These are phyloP conservation scores for Trichosporon coremiiforme DNA, from an alignment of 1,284 basidiomycete species.

Conservation along the genomic window DNA sequence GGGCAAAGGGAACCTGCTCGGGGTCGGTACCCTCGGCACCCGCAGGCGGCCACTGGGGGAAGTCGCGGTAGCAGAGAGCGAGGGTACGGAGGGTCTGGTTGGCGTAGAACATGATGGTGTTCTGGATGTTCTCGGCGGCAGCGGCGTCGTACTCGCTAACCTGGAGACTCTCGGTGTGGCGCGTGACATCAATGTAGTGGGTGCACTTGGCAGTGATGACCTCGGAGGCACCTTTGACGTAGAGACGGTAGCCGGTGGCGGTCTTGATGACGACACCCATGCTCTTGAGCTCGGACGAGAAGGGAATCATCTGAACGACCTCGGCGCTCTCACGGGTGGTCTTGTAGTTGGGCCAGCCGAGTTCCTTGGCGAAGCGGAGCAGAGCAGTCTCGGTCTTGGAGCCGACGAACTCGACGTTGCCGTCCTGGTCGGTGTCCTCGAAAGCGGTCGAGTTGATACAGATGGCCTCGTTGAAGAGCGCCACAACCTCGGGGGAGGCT, in stretches of 20 bases:
- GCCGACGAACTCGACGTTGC: conserved; percentile 76
- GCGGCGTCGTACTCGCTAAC: conserved; percentile 44
- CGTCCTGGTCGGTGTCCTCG: conserved; percentile 73
- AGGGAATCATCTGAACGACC: conserved; percentile 88
- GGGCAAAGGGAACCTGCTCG: conserved; percentile 68
- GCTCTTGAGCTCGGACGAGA: conserved; percentile 91
- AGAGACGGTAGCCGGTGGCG: conserved; percentile 68
- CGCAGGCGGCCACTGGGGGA: conserved; percentile 79
- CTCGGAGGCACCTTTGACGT: conserved; percentile 92
- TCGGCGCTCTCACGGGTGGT: conserved; percentile 66
- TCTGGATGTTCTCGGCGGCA: conserved; percentile 40
- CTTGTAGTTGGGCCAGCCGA: conserved; percentile 78
- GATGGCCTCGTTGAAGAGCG: conserved; percentile 81
- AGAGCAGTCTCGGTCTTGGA: conserved; percentile 97
- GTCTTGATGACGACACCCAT: conserved; percentile 88
- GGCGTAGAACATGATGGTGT: conserved; percentile 95
- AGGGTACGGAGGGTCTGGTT: conserved; percentile 93
- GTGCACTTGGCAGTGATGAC: conserved; percentile 77
- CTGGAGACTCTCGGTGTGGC: conserved; percentile 28
- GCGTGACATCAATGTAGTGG: conserved; percentile 68
- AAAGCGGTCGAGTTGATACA: conserved; percentile 96
- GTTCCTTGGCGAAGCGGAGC: conserved; percentile 82
- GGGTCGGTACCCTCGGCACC: conserved; percentile 60
- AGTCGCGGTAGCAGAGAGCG: conserved; percentile 88
- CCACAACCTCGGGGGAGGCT: conserved; percentile 66